Evolutionary conservation across 768 basidiomycete genomes (phyloP).

Genomic region (Pilatotrama ljubarskyi): DNA sequence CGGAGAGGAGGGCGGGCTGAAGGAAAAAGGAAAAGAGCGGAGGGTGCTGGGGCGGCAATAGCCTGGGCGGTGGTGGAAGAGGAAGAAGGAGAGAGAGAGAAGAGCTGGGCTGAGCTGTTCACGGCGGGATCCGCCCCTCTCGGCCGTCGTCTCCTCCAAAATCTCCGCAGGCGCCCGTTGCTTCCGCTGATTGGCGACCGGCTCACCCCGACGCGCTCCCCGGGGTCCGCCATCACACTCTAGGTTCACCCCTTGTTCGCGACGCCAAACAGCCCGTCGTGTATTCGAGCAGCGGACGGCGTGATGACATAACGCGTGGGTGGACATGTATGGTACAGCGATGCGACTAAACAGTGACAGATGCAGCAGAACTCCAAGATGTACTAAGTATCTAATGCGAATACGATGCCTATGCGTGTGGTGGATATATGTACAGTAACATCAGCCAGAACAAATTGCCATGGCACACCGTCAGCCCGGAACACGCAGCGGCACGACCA

Average conservation of each 20-base stretch:
- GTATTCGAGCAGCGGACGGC: too few relatives aligned
- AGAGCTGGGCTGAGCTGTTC: background rate
- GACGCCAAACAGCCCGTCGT: background rate
- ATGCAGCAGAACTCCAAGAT: background rate
- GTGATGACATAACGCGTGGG: background rate
- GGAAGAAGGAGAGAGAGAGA: slow-evolving; percentile 9
- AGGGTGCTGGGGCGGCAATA: slow-evolving; percentile 9
- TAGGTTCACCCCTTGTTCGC: too few relatives aligned
- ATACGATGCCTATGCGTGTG: background rate
- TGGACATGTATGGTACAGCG: background rate
- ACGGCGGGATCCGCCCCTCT: slow-evolving; percentile 5
- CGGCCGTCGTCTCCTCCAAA: background rate
- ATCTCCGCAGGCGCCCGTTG: slow-evolving; percentile 1
- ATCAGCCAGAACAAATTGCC: slow-evolving; percentile 13
- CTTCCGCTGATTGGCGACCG: slow-evolving; percentile 10
- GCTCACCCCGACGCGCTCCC: background rate
- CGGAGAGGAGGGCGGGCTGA: background rate
- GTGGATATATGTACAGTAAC: background rate
- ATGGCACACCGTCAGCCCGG: slow-evolving; percentile 5
- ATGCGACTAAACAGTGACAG: background rate
- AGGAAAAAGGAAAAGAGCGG: slow-evolving; percentile 13
- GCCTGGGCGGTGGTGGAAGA: slow-evolving; percentile 16
- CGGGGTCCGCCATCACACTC: background rate
- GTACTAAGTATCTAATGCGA: background rate
- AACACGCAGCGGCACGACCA: background rate